Base-by-base conservation (phyloP, 352 stramenopile species). In the Phytophthora litchii region DNA sequence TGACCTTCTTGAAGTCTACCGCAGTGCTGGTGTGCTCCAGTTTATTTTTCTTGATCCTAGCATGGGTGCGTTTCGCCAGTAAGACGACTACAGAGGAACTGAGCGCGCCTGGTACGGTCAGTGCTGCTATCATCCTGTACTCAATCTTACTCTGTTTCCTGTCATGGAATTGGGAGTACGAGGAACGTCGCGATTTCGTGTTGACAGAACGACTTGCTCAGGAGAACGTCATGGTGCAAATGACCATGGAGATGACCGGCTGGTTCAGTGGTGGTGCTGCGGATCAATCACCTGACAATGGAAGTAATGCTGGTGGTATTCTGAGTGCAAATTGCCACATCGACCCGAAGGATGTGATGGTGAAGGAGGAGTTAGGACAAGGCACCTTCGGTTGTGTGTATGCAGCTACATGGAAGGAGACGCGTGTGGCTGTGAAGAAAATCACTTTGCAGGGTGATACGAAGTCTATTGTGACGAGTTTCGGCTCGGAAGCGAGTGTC, bases 171-270 rank as follows among this genome's bases (percentile, higher is more conserved):
- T 94, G 83, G 83, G 86, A 94, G 67, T 93, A 93, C 25, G 82
- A 92, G 76, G 83, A 94, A 57, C 85, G 86, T n/a, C 81, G 83
- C 13, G 83, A 91, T 59, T 94, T 94, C 31, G 80, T 92, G 27
- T 51, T 94, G 35, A 91, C 86, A 0, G 80, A 95, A 49, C 76
- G 82, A 21, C 72, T 92, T n/a, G 82, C 86, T 1, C 82, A 94
- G 35, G 83, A 94, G 53, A 93, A 94, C 21, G 83, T 92, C 6
- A 83, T 92, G 76, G 82, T 93, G 46, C 86, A 95, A 48, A 95
- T 92, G 83, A 93, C 83, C 1, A 92, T 94, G 80, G 83, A 92
- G 55, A 92, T 94, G 86, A 93, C 83, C 0, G 83, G 83, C 16
- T 94, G 86, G 83, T 94, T 94, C 64, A 91, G 81, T 44, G 86